Conservation (phyloP, 768 basidiomycete species). For the Lactarius deliciosus region DNA sequence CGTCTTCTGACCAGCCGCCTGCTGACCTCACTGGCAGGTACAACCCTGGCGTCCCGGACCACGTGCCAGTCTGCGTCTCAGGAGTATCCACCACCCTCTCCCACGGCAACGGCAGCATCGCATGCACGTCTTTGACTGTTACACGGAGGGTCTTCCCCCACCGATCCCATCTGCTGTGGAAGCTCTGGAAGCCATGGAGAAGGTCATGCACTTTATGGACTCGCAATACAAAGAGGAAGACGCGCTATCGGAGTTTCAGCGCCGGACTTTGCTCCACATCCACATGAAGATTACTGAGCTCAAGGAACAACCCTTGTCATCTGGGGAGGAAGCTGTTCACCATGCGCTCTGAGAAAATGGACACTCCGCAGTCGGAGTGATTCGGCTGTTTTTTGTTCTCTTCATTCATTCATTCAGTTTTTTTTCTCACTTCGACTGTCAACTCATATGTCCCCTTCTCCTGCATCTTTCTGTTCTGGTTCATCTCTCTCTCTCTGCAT, state of each 20-base stretch:
- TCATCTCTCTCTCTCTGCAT: slow-evolving; percentile 29
- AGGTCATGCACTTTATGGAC: slow-evolving; percentile 54
- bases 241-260: slow-evolving; percentile 49
- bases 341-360: slow-evolving; percentile 22
- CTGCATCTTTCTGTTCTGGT: slow-evolving; percentile 14
- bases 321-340: slow-evolving; percentile 18
- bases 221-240: slow-evolving; percentile 42
- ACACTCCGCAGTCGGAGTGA: slow-evolving; percentile 17
- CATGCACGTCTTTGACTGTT: slow-evolving; percentile 28
- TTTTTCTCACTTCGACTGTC: background rate
- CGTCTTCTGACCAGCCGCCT: slow-evolving; percentile 23
- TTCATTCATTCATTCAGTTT: background rate
- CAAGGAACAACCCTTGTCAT: slow-evolving; percentile 22
- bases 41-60: slow-evolving; percentile 21
- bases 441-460: slow-evolving; percentile 16
- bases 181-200: slow-evolving; percentile 55
- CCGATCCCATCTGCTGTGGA: slow-evolving; percentile 43
- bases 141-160: slow-evolving; percentile 14
- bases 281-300: slow-evolving; percentile 31
- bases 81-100: slow-evolving; percentile 21
- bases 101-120: slow-evolving; percentile 24
- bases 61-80: slow-evolving; percentile 23
- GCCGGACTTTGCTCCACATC: slow-evolving; percentile 49
- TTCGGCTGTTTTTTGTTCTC: background rate
- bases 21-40: slow-evolving; percentile 24